phyloP scores from a whole-genome alignment of 768 basidiomycete species.

The Lentinus tigrinus region DNA sequence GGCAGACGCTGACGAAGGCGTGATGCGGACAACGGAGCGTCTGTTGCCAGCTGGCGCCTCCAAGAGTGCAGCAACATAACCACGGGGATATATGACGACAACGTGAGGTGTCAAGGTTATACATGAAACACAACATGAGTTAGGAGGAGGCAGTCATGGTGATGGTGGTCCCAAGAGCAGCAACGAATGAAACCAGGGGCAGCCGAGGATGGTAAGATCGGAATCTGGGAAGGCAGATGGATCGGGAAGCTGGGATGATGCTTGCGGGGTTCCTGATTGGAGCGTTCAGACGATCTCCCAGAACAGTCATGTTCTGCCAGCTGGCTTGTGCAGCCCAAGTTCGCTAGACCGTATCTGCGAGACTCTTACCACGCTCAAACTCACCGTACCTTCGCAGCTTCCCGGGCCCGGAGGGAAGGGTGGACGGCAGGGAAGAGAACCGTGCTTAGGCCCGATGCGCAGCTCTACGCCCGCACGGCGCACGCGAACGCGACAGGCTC shows the following conservation, averaged over 20 bases:
- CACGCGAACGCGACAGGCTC: not conserved
- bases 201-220: not conserved
- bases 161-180: not conserved
- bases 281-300: not conserved
- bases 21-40: not conserved
- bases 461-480: no score
- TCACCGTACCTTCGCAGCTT: not conserved
- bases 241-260: not conserved
- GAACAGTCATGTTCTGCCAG: not conserved
- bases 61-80: not conserved
- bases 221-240: not conserved
- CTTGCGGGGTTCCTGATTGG: not conserved
- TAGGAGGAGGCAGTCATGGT: not conserved
- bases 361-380: not conserved
- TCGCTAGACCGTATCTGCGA: not conserved
- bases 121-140: not conserved
- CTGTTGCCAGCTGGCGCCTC: not conserved
- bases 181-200: not conserved
- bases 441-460: not conserved
- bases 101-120: no score
- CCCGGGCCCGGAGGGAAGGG: not conserved
- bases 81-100: no score
- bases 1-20: not conserved
- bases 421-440: not conserved
- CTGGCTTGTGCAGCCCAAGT: not conserved